Base-by-base conservation (phyloP, 495 filamentous ascomycete genomes). In the Endocarpon pusillum region DNA sequence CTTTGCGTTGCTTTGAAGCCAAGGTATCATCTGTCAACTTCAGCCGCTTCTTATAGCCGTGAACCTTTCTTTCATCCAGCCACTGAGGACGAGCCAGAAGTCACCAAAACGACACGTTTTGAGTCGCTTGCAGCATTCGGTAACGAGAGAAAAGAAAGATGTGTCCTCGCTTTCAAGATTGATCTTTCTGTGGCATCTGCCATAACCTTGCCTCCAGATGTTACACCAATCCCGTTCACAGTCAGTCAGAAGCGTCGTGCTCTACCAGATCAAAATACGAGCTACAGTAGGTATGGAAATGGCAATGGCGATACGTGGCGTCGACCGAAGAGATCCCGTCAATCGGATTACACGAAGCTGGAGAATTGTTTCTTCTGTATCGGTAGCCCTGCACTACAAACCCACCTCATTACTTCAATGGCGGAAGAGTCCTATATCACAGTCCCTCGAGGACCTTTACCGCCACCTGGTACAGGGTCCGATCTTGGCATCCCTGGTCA, bases 361-460 rank as follows among this genome's bases (percentile, higher is more conserved):
- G 73, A 76, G 16, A 64, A 72, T 41, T 97, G 89, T 51, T 97
- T 87, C 64, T 94, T 97, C 64, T 97, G 89, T 50, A 63, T 96
- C 3, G 79, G 76, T 6, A 94, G 89, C 48, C 70, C 75, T 12
- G 75, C 73, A 35, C 55, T 91, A 19, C 75, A 79, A 22, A 78
- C 76, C 0, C 87, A 97, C 52, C 81, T 96, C 47, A 76, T 94
- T 43, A 75, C 77, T 41, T 81, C 75, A 17, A 84, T 97, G 43
- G 89, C 78, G 29, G 67, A 75, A 19, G 79, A 93, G 31, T 52
- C 71, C 34, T 96, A 96, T 51, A 59, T 96, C 26, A 89, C 86
- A 31, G 89, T 74, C 20, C 82, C 91, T 30, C 94, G 93, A 56
- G 89, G 89, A 0, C 85, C 89, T 3, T 68, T 97, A 8, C 73